A percentile compares a stretch with the other conserved stretches of the same genome.
Evolutionary conservation across 73 alveolate species (phyloP).

Genomic region (Paramecium caudatum): DNA sequence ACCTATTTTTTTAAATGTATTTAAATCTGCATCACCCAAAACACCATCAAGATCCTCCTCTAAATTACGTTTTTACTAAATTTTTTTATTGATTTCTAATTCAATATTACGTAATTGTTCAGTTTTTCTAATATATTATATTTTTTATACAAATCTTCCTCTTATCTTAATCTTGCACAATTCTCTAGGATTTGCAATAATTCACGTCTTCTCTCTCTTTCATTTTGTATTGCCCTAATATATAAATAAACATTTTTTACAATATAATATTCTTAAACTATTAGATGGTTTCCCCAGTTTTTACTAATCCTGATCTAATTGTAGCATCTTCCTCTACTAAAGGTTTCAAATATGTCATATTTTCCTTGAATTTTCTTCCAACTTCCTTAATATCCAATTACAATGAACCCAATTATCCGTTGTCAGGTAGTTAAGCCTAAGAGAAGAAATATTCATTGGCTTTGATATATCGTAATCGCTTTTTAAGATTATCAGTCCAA

Average conservation of each 20-base stretch:
- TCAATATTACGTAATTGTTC: constrained; percentile 72
- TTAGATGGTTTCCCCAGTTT: constrained; percentile 67
- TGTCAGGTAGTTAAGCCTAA: constrained; percentile 50
- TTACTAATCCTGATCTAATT: constrained; percentile 71
- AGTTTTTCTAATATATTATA: constrained; percentile 38
- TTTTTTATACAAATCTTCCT: constrained; percentile 68
- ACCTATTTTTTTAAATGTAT: constrained; percentile 70
- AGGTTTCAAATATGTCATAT: constrained; percentile 71
- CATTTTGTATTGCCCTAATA: constrained; percentile 70
- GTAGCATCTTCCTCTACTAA: constrained; percentile 74
- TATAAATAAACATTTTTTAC: neutral
- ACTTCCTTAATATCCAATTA: constrained; percentile 66
- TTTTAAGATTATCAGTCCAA: constrained; percentile 71
- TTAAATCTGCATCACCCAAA: constrained; percentile 76
- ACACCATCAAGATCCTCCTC: constrained; percentile 77
- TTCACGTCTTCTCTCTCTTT: constrained; percentile 76
- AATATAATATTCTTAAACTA: constrained; percentile 62
- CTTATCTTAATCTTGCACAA: constrained; percentile 73
- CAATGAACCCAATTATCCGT: neutral
- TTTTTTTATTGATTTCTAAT: constrained; percentile 72
- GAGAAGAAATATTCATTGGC: constrained; percentile 69
- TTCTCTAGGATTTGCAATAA: constrained; percentile 56
- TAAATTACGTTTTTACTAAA: constrained; percentile 71
- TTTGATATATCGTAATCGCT: constrained; percentile 46
- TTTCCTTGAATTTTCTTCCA: constrained; percentile 67